phyloP scores from a whole-genome alignment of 176 grass and related monocot genomes.

The Cenchrus americanus region DNA sequence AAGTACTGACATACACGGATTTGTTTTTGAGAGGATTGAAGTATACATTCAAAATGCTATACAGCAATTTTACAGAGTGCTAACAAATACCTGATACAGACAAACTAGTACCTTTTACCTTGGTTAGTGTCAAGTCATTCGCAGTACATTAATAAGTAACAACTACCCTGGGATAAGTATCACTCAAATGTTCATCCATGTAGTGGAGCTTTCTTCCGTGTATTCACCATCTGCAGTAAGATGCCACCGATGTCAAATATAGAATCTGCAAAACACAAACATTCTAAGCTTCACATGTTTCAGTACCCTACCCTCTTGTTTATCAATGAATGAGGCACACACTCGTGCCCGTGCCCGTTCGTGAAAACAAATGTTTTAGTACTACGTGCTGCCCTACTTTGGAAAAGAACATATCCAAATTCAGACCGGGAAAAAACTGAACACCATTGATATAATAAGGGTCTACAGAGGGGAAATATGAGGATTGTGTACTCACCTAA shows the following conservation, averaged over 20 bases:
- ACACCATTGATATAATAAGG: background rate
- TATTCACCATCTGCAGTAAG: constrained; percentile 15
- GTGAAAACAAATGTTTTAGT: too few species aligned
- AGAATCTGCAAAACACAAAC: background rate
- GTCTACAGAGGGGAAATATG: background rate
- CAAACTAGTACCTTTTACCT: background rate
- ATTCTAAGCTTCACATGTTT: background rate
- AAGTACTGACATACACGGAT: background rate
- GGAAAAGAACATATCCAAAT: background rate
- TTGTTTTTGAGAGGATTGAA: background rate
- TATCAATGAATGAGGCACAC: too few species aligned
- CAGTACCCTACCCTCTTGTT: background rate
- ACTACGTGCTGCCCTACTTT: background rate
- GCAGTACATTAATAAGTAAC: background rate
- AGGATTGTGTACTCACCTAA: constrained; percentile 27
- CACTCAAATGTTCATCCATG: background rate
- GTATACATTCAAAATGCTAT: constrained; percentile 12
- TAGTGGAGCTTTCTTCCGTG: background rate
- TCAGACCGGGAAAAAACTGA: background rate
- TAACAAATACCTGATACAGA: background rate
- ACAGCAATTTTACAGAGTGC: background rate
- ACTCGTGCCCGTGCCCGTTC: too few species aligned
- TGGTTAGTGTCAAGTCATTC: background rate
- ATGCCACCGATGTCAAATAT: background rate
- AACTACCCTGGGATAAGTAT: background rate